phyloP scores from a whole-genome alignment of 345 rosid genomes.

The Psidium friedrichsthalianum region DNA sequence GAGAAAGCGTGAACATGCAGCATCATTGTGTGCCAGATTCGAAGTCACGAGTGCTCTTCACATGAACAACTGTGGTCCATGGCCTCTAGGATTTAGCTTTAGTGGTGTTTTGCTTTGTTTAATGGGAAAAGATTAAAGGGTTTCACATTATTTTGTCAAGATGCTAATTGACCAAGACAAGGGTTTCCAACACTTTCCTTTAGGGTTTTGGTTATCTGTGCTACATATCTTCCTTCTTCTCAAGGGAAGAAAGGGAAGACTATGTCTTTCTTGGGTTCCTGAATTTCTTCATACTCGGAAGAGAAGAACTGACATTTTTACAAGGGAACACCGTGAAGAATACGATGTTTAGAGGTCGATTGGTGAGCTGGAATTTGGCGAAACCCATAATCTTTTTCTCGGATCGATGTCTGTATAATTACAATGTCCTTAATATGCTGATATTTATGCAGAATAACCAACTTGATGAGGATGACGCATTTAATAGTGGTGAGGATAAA shows the following conservation, averaged over 20 bases:
- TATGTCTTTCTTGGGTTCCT: background rate
- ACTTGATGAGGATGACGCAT: background rate
- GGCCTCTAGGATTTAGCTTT: constrained; percentile 14
- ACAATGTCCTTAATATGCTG: background rate
- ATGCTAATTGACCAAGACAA: constrained; percentile 7
- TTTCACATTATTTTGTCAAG: constrained; percentile 16
- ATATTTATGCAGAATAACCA: background rate
- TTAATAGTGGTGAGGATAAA: background rate
- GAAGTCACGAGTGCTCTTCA: constrained; percentile 30
- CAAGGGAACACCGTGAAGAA: background rate
- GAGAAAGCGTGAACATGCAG: constrained; percentile 29
- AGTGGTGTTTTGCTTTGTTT: constrained; percentile 3
- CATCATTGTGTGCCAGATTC: constrained; percentile 26
- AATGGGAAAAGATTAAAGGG: constrained; percentile 4
- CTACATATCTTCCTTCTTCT: background rate
- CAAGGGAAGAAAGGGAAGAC: background rate
- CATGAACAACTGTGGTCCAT: constrained; percentile 41
- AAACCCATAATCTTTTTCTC: background rate
- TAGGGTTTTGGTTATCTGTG: background rate
- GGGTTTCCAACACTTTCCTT: background rate
- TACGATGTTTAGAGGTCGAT: background rate
- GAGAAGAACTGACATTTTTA: background rate
- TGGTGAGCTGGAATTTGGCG: background rate
- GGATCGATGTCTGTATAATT: background rate
- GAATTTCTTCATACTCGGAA: background rate